Evolutionary conservation across 768 basidiomycete species (phyloP).

Genomic region (Suillus weaverae): DNA sequence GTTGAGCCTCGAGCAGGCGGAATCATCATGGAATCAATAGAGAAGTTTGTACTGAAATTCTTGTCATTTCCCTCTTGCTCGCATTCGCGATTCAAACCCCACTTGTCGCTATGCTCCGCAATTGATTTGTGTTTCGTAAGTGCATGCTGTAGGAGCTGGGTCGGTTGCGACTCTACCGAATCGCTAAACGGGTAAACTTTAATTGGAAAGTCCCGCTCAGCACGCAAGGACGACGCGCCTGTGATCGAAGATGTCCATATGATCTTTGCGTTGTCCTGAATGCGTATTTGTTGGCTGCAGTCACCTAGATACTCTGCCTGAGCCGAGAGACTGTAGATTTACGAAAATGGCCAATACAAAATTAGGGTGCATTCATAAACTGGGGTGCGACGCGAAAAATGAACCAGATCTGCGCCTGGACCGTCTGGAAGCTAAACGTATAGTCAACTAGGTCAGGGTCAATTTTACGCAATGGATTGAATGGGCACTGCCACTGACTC

Average conservation of each 20-base stretch:
- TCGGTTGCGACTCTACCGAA: slow-evolving; percentile 51
- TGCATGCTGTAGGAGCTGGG: slow-evolving; percentile 51
- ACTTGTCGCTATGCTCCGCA: slow-evolving; percentile 14
- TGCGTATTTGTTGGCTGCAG: background rate
- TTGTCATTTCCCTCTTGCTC: slow-evolving; percentile 22
- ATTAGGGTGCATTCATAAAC: background rate
- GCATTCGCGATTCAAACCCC: slow-evolving; percentile 17
- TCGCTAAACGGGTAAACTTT: slow-evolving; percentile 35
- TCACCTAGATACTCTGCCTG: background rate
- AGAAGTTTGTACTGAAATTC: slow-evolving; percentile 35
- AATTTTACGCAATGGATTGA: background rate
- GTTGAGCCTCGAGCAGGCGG: slow-evolving; percentile 32
- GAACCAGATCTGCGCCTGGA: background rate
- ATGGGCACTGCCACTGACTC: background rate
- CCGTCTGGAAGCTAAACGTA: background rate
- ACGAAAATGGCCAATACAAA: background rate
- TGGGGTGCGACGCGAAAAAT: background rate
- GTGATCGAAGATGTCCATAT: slow-evolving; percentile 38
- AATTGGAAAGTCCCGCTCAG: slow-evolving; percentile 15
- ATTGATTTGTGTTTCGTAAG: slow-evolving; percentile 30
- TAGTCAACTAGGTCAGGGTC: slow-evolving; percentile 12
- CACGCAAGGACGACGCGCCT: slow-evolving; percentile 36
- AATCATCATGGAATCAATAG: slow-evolving; percentile 42
- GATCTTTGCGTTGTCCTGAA: background rate
- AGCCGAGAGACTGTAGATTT: background rate